Percentiles rank a stretch among this genome's conserved stretches.
Evolutionary conservation across 768 basidiomycete species (phyloP).

Genomic region (Rhizopogon rudus): DNA sequence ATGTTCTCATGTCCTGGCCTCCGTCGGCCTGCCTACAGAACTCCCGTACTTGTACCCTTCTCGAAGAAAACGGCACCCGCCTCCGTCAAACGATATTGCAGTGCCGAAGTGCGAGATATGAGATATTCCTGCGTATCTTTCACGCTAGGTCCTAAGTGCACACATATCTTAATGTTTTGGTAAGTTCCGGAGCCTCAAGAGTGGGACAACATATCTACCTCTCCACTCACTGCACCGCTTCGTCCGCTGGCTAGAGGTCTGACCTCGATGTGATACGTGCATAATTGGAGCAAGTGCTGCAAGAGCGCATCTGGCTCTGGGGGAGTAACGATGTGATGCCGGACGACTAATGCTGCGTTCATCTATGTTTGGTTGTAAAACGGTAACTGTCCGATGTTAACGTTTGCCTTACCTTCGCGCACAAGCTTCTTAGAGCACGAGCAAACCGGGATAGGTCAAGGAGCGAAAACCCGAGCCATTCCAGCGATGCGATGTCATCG

Average conservation of each 20-base stretch:
- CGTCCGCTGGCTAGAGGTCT: constrained; percentile 66
- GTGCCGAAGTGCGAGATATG: constrained; percentile 48
- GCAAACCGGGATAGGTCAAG: constrained; percentile 51
- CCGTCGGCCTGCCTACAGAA: constrained; percentile 36
- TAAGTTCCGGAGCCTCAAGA: not conserved
- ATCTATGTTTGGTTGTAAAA: constrained; percentile 29
- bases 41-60: constrained; percentile 61
- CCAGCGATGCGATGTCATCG: constrained; percentile 64
- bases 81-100: constrained; percentile 73
- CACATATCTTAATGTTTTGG: constrained; percentile 42
- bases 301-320: constrained; percentile 58
- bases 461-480: constrained; percentile 62
- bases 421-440: constrained; percentile 54
- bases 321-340: constrained; percentile 56
- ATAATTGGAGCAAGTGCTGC: constrained; percentile 53
- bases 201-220: constrained; percentile 38
- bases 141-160: constrained; percentile 52
- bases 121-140: constrained; percentile 26
- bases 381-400: not conserved
- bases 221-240: constrained; percentile 75
- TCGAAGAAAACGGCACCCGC: constrained; percentile 63
- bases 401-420: constrained; percentile 43
- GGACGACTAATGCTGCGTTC: constrained; percentile 51
- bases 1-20: not conserved
- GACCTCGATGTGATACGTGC: constrained; percentile 68